Evolutionary conservation across 208 protist species (phyloP).

Genomic region (Balamuthia mandrillaris): DNA sequence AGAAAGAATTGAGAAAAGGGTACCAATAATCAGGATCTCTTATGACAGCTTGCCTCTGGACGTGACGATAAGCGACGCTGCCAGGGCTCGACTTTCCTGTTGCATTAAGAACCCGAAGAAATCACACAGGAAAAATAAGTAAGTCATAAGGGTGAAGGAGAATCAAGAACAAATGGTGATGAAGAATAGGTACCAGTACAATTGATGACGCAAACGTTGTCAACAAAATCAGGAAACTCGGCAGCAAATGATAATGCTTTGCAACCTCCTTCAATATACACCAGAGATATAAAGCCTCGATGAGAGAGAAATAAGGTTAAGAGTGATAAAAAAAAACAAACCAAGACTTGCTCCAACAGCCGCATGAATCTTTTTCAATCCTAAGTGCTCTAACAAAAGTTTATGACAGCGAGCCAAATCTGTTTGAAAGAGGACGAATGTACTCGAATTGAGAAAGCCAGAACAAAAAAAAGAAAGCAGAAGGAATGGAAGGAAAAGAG

Average conservation of each 20-base stretch:
- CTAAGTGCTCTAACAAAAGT: slow-evolving; percentile 2
- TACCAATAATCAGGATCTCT: slow-evolving; percentile 16
- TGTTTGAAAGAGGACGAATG: neutral
- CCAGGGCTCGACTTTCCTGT: slow-evolving; percentile 22
- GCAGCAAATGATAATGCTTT: slow-evolving; percentile 23
- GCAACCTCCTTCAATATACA: neutral
- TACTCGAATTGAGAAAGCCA: neutral
- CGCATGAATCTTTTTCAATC: neutral
- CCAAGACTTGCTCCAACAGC: slow-evolving; percentile 11
- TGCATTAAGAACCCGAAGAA: too few relatives aligned
- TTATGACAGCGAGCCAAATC: slow-evolving; percentile 21
- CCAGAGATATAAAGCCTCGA: neutral
- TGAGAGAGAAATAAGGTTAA: neutral
- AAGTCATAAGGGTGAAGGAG: neutral
- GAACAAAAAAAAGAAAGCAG: neutral
- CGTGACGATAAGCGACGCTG: neutral
- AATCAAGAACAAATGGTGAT: neutral
- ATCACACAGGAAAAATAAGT: neutral
- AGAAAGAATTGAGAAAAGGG: neutral
- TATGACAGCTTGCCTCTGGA: slow-evolving; percentile 16
- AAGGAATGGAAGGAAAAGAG: neutral
- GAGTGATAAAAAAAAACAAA: neutral
- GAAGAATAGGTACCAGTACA: slow-evolving; percentile 22
- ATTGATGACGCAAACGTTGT: slow-evolving; percentile 35
- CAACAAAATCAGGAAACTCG: slow-evolving; percentile 25